A percentile compares a stretch with the other conserved stretches of the same genome.
phyloP scores from a whole-genome alignment of 805 yeast genomes.

The Candida silvicultrix region DNA sequence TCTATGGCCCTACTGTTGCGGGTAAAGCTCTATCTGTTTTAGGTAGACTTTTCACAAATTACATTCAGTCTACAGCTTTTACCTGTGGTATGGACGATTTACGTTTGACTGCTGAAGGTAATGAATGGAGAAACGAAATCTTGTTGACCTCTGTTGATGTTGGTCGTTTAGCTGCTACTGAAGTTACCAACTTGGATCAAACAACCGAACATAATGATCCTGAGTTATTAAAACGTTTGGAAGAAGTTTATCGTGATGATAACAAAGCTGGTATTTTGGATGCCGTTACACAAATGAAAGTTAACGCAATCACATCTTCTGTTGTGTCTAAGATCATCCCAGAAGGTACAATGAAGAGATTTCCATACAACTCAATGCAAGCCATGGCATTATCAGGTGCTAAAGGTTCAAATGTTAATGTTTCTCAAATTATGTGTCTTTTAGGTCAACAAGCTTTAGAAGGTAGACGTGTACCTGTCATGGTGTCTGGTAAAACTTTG shows the following conservation, averaged over 20 bases:
- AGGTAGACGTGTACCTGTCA: conserved; percentile 98
- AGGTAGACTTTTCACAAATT: conserved; percentile 92
- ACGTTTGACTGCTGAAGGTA: conserved; percentile 87
- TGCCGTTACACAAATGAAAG: conserved; percentile 92
- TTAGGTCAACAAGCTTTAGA: conserved; percentile 98
- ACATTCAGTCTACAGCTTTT: conserved; percentile 85
- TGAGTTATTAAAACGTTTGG: conserved; percentile 82
- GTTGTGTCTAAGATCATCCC: conserved; percentile 95
- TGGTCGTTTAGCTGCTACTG: conserved; percentile 91
- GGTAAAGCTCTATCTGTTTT: conserved; percentile 88
- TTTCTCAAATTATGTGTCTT: conserved; percentile 98
- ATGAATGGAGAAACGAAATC: conserved; percentile 80
- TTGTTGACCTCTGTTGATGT: conserved; percentile 69
- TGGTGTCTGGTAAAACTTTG: conserved; percentile 96
- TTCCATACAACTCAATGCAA: conserved; percentile 97
- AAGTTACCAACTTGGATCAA: conserved; percentile 77
- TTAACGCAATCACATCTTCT: conserved; percentile 85
- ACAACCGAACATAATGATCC: conserved; percentile 46
- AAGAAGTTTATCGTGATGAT: conserved; percentile 93
- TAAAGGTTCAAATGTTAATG: conserved; percentile 97
- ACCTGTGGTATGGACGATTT: conserved; percentile 99
- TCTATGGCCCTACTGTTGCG: conserved; percentile 87
- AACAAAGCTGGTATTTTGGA: conserved; percentile 88
- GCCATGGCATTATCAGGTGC: conserved; percentile 99
- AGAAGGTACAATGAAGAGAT: conserved; percentile 88